Evolutionary conservation across 768 basidiomycete genomes (phyloP).

Genomic region (Plicaturopsis crispa): DNA sequence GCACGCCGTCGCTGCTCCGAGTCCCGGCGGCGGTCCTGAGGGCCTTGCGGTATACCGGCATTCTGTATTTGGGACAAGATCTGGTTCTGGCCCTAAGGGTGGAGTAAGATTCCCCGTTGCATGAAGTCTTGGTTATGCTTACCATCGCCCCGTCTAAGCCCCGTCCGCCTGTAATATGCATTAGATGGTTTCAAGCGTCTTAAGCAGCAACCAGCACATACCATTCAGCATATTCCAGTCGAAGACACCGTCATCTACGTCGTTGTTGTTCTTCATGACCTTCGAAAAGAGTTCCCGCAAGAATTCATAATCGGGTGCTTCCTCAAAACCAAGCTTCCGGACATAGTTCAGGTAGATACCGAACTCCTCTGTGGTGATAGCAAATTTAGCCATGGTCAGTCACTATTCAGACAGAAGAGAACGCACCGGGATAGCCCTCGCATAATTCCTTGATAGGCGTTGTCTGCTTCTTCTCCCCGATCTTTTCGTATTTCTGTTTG

Average conservation of each 20-base stretch:
- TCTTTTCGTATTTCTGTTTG: constrained; percentile 99
- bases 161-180: constrained; percentile 56
- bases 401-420: constrained; percentile 1
- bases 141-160: constrained; percentile 89
- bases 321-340: constrained; percentile 97
- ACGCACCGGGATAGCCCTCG: constrained; percentile 87
- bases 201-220: constrained; percentile 20
- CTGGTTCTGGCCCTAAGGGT: constrained; percentile 54
- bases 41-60: constrained; percentile 32
- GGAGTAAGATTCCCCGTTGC: background rate
- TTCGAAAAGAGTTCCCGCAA: constrained; percentile 91
- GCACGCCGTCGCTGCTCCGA: constrained; percentile 59
- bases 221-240: constrained; percentile 95
- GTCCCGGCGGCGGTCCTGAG: constrained; percentile 56
- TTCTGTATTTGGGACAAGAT: constrained; percentile 61
- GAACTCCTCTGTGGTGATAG: constrained; percentile 73
- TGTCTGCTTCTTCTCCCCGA: constrained; percentile 99
- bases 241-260: constrained; percentile 88
- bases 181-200: constrained; percentile 5
- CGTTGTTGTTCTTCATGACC: constrained; percentile 85
- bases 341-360: constrained; percentile 99
- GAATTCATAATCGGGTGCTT: constrained; percentile 99
- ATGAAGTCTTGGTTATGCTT: constrained; percentile 19
- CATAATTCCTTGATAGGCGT: constrained; percentile 96
- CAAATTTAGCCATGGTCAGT: background rate